A percentile compares a stretch with the other conserved stretches of the same genome.
Conservation (phyloP, 805 yeast species). For the Wickerhamiella azymoides region DNA sequence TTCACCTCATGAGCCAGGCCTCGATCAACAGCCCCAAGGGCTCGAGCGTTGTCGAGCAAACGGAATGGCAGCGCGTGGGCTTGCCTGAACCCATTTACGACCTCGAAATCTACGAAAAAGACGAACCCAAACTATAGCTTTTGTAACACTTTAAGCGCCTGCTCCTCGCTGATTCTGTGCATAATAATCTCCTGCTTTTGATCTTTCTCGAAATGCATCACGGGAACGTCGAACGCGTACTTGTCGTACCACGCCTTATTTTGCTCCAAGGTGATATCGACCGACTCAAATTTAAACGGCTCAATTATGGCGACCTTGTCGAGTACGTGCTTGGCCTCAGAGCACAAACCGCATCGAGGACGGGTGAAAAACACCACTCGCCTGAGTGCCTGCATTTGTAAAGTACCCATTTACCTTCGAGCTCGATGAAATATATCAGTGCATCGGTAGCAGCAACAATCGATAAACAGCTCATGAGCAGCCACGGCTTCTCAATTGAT, state of each 20-base stretch:
- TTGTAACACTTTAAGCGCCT: slow-evolving; percentile 10
- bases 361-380: slow-evolving; percentile 23
- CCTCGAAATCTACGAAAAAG: slow-evolving; percentile 4
- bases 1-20: slow-evolving; percentile 38
- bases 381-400: neutral
- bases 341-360: slow-evolving; percentile 27
- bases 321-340: slow-evolving; percentile 21
- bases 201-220: slow-evolving; percentile 18
- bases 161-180: slow-evolving; percentile 19
- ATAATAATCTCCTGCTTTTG: slow-evolving; percentile 15
- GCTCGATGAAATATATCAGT: neutral
- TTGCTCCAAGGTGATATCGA: slow-evolving; percentile 25
- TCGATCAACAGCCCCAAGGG: slow-evolving; percentile 29
- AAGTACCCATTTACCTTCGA: no score
- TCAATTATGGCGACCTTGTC: slow-evolving; percentile 11
- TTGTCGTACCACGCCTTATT: slow-evolving; percentile 25
- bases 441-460: slow-evolving; percentile 23
- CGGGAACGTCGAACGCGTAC: slow-evolving; percentile 29
- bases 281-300: slow-evolving; percentile 17
- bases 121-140: slow-evolving; percentile 5
- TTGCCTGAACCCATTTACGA: slow-evolving; percentile 1
- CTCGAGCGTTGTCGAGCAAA: neutral
- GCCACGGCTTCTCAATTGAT: slow-evolving; percentile 67
- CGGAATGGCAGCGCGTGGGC: neutral
- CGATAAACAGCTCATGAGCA: slow-evolving; percentile 78